These are phyloP conservation scores for Corymbia citriodora DNA, from an alignment of 441 rosid genomes.

Conservation along the genomic window DNA sequence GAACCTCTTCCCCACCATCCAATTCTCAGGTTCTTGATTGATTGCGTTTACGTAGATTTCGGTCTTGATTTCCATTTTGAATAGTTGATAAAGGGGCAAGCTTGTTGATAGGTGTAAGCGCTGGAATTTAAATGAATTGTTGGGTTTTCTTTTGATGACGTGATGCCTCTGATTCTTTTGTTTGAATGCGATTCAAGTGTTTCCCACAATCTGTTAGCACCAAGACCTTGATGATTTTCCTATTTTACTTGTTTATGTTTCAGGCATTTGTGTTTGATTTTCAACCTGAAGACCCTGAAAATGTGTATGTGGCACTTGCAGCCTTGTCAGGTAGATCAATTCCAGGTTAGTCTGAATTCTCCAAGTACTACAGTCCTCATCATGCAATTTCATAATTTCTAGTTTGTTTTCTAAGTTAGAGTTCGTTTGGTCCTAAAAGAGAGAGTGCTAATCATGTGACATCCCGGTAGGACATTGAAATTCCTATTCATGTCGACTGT, in stretches of 20 bases:
- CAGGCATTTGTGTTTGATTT: conserved; percentile 61
- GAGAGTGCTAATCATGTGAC: neutral
- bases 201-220: neutral
- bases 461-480: neutral
- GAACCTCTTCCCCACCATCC: conserved; percentile 28
- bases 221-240: neutral
- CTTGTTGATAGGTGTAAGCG: neutral
- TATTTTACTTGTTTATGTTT: neutral
- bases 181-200: neutral
- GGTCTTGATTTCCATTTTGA: too few species aligned
- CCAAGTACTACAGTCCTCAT: neutral
- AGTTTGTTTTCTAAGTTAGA: neutral
- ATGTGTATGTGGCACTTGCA: conserved; percentile 47
- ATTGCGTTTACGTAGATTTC: neutral
- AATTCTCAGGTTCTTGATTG: conserved; percentile 28
- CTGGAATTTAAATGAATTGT: neutral
- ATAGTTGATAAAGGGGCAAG: neutral
- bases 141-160: neutral
- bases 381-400: neutral
- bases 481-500: neutral
- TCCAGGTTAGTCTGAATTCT: conserved; percentile 38
- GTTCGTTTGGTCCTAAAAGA: neutral
- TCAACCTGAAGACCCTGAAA: conserved; percentile 75
- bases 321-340: conserved; percentile 46
- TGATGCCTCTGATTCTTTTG: neutral